Evolutionary conservation across 169 alveolate species (phyloP), one percentile per base, ranked within the genome.

Genomic region (Plasmodium malariae): DNA sequence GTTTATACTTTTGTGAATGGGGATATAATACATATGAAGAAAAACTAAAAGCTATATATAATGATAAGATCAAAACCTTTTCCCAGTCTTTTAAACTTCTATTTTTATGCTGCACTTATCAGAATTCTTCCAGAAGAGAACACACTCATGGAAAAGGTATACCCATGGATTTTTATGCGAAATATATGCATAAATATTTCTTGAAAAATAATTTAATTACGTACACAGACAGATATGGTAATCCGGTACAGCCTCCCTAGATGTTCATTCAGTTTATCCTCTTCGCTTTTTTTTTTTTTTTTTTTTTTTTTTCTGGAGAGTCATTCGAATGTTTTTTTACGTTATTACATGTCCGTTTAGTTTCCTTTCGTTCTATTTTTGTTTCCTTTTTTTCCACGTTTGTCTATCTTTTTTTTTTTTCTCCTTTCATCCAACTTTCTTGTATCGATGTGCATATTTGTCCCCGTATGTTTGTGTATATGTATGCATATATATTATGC

Each of bases 1-100:
- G 94, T 17, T 59, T 92, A 34, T 94, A 94, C 37, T 90, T 94
- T 78, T 92, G 92, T 26, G 96, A 94, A 51, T 94, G 96, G 96
- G 96, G 96, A 26, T 69, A 92, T 12, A 88, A 89, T 32, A 90
- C 94, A 28, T 92, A 45, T 45, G 68, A 63, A 48, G 95, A 94
- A 28, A 92, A 92, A 55, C 17, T 92, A 40, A 93, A 78, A 5
- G 93, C 96, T 1, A 71, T 94, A 5, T 74, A 83, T 69, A 60
- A 90, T 28, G 94, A 94, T 74, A 57, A 80, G 88, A 70, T 83
- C 12, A 83, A 83, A 67, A 51, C 78, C 1, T 83, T 83, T n/a
- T 51, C 70, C 5, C n/a, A 49, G 32, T 30, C 91, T 0, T 83
- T 49, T 60, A 83, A 83, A 43, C 72, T 83, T 3, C 7, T 83